phyloP scores from a whole-genome alignment of 306 rosid genomes.

The Lablab purpureus region DNA sequence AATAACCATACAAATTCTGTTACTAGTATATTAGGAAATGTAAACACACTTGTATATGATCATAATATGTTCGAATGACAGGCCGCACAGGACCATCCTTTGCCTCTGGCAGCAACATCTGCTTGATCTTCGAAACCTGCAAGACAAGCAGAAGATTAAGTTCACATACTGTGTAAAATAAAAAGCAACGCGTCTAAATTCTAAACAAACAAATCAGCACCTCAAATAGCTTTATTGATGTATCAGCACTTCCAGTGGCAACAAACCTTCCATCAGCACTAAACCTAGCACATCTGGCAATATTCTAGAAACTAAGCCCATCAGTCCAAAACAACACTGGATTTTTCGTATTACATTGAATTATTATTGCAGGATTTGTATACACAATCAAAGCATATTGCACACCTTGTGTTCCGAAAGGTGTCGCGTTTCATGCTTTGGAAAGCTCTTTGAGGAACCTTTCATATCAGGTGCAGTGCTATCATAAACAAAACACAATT shows the following conservation, averaged over 20 bases:
- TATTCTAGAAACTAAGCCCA: slow-evolving; percentile 76
- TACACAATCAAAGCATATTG: slow-evolving; percentile 10
- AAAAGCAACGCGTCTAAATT: slow-evolving; percentile 3
- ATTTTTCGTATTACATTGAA: slow-evolving; percentile 18
- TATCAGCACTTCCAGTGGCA: slow-evolving; percentile 94
- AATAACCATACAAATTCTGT: slow-evolving; percentile 7
- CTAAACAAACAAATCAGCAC: slow-evolving; percentile 50
- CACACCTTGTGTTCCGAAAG: slow-evolving; percentile 96
- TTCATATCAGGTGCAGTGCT: slow-evolving; percentile 72
- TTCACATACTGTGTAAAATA: slow-evolving; percentile 30
- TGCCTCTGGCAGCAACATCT: slow-evolving; percentile 80
- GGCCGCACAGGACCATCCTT: slow-evolving; percentile 87
- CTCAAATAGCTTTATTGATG: slow-evolving; percentile 94
- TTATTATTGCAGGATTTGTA: slow-evolving; percentile 20
- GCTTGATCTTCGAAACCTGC: slow-evolving; percentile 92
- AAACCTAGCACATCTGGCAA: slow-evolving; percentile 95
- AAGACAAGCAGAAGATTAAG: slow-evolving; percentile 40
- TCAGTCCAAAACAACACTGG: slow-evolving; percentile 48
- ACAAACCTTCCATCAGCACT: slow-evolving; percentile 90
- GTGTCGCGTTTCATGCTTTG: slow-evolving; percentile 88
- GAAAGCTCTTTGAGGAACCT: slow-evolving; percentile 77
- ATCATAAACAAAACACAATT: slow-evolving; percentile 39
- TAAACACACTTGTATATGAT: slow-evolving; percentile 70
- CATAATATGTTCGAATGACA: slow-evolving; percentile 84
- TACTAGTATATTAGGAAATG: neutral